These are phyloP conservation scores for Sherardia arvensis DNA, from an alignment of 257 asterid genomes.

Conservation along the genomic window DNA sequence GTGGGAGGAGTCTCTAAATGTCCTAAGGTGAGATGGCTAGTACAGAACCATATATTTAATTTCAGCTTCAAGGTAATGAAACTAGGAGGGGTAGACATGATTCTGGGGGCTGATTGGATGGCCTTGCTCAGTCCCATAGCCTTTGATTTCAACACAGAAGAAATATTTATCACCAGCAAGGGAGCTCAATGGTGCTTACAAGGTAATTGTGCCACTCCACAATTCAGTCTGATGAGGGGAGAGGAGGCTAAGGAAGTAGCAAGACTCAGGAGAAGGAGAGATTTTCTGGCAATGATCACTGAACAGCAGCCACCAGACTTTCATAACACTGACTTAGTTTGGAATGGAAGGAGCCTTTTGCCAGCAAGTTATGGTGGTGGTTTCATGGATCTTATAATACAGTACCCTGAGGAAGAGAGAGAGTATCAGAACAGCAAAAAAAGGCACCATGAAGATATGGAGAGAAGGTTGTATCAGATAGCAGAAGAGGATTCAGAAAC, in stretches of 20 bases:
- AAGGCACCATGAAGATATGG: too few relatives aligned
- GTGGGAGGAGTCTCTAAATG: background rate
- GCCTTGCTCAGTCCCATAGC: background rate
- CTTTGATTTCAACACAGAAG: background rate
- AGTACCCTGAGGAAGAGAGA: too few relatives aligned
- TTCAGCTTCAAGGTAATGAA: background rate
- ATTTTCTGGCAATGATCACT: too few relatives aligned
- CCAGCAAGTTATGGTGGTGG: too few relatives aligned
- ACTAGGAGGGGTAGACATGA: background rate
- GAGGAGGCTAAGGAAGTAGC: background rate
- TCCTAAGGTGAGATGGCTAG: background rate
- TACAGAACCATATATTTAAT: background rate
- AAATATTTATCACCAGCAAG: background rate
- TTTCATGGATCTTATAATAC: too few relatives aligned
- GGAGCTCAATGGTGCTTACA: background rate
- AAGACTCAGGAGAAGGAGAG: background rate
- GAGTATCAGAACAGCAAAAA: too few relatives aligned
- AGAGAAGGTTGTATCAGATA: too few relatives aligned
- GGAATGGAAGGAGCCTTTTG: too few relatives aligned
- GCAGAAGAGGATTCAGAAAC: too few relatives aligned
- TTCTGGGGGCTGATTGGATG: background rate
- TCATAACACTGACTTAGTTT: too few relatives aligned
- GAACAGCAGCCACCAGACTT: too few relatives aligned
- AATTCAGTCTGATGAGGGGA: background rate
- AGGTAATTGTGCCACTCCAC: background rate